A percentile compares a stretch with the other conserved stretches of the same genome.
These are phyloP conservation scores for Fusarium azukiicola DNA, from an alignment of 2,329 filamentous ascomycete species.

Conservation along the genomic window DNA sequence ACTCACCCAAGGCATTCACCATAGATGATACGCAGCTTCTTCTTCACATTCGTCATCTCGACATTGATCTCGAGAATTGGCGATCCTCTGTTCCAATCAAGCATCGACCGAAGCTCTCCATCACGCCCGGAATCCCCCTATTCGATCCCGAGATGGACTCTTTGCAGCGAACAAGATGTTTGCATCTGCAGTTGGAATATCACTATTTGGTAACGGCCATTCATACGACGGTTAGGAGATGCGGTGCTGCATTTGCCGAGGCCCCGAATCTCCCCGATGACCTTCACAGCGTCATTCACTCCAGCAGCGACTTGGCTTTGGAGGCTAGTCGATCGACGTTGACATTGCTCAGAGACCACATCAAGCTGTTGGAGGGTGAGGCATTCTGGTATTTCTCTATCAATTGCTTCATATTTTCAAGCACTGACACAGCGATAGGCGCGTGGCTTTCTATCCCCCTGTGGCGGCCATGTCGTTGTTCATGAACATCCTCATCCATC, in stretches of 20 bases:
- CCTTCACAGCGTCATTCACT: conserved; percentile 69
- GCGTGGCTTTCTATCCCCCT: conserved; percentile 75
- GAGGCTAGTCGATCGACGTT: conserved; percentile 76
- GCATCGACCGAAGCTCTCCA: conserved; percentile 62
- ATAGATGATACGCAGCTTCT: conserved; percentile 48
- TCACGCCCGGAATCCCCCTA: conserved; percentile 50
- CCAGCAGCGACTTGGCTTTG: conserved; percentile 73
- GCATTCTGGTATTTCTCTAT: background rate
- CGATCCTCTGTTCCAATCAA: conserved; percentile 44
- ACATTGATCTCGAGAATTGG: conserved; percentile 55
- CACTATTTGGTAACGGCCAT: conserved; percentile 75
- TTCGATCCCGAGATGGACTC: conserved; percentile 50
- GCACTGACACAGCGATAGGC: conserved; percentile 60
- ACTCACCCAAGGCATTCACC: conserved; percentile 42
- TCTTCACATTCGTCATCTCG: conserved; percentile 49
- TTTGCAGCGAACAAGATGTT: conserved; percentile 65
- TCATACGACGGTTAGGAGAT: conserved; percentile 74
- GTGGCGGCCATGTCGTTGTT: conserved; percentile 75
- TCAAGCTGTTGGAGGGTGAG: background rate
- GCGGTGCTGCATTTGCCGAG: conserved; percentile 50
- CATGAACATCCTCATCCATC: conserved; percentile 73
- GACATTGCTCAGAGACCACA: conserved; percentile 64
- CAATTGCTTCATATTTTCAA: no score
- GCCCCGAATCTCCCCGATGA: conserved; percentile 51
- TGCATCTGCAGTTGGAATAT: conserved; percentile 75